Percentiles rank a stretch among this genome's conserved stretches.
These are phyloP conservation scores for Saccharomycopsis fermentans DNA, from an alignment of 805 yeast species.

Conservation along the genomic window DNA sequence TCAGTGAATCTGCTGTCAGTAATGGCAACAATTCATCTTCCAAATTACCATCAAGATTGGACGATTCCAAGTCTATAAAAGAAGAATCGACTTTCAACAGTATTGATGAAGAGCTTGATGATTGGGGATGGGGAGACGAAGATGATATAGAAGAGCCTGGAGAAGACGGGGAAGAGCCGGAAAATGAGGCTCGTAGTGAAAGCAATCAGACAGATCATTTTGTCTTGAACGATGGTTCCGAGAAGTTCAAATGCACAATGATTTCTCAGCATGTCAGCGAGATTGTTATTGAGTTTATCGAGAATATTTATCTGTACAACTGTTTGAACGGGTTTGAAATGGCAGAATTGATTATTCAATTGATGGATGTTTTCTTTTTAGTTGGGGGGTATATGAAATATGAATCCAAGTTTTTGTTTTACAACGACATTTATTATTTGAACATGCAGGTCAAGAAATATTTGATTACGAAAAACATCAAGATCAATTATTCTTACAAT, in stretches of 20 bases:
- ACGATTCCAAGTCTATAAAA: background rate
- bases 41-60: background rate
- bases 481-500: background rate
- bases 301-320: slow-evolving; percentile 3
- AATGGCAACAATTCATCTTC: background rate
- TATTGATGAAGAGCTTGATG: slow-evolving; percentile 10
- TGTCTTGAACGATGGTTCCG: background rate
- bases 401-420: slow-evolving; percentile 17
- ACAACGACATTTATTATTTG: slow-evolving; percentile 17
- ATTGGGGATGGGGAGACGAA: slow-evolving; percentile 19
- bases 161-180: background rate
- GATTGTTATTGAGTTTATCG: slow-evolving; percentile 5
- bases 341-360: slow-evolving; percentile 1
- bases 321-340: background rate
- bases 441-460: slow-evolving; percentile 9
- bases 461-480: background rate
- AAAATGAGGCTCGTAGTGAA: background rate
- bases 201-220: background rate
- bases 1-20: background rate
- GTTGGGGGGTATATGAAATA: slow-evolving; percentile 18
- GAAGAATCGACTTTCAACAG: slow-evolving; percentile 2
- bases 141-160: slow-evolving; percentile 3
- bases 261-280: slow-evolving; percentile 14
- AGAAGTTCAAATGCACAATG: slow-evolving; percentile 8
- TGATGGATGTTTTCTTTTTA: slow-evolving; percentile 15